These are phyloP conservation scores for Dendrostoma leiphaemia DNA, from an alignment of 2,329 filamentous ascomycete species.

Conservation along the genomic window DNA sequence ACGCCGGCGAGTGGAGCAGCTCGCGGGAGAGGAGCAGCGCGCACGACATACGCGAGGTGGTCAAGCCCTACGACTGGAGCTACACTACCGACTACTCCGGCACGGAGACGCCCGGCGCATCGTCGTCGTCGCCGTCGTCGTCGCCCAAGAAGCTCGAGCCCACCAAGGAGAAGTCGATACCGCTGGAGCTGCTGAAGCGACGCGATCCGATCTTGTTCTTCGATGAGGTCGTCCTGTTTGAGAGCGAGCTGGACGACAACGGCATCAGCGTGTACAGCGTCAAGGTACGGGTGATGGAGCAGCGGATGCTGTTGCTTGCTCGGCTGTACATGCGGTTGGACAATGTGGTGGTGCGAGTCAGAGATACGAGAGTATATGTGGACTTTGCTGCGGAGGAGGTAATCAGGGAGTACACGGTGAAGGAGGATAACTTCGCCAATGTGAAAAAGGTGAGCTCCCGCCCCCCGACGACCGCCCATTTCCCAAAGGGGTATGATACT, in stretches of 20 bases:
- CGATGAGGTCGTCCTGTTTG: conserved; percentile 93
- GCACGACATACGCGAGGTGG: conserved; percentile 86
- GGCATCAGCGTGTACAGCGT: conserved; percentile 87
- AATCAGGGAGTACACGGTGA: conserved; percentile 85
- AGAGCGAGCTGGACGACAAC: conserved; percentile 97
- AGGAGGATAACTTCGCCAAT: conserved; percentile 76
- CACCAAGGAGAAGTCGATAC: conserved; percentile 52
- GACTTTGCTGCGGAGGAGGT: conserved; percentile 80
- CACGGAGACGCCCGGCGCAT: conserved; percentile 40
- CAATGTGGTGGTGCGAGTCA: conserved; percentile 79
- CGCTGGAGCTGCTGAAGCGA: conserved; percentile 80
- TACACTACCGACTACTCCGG: conserved; percentile 89
- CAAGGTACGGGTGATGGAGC: conserved; percentile 91
- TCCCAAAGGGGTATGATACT: conserved; percentile 19
- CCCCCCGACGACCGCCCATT: too few relatives aligned
- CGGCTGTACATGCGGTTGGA: conserved; percentile 93
- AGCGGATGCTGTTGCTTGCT: conserved; percentile 77
- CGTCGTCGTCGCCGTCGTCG: not conserved
- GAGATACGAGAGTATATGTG: conserved; percentile 88
- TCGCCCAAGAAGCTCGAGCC: conserved; percentile 3
- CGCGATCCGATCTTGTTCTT: conserved; percentile 96
- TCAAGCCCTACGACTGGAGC: conserved; percentile 97
- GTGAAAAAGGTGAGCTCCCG: conserved; percentile 62
- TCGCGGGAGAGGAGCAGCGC: conserved; percentile 72
- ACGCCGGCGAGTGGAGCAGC: conserved; percentile 80